A percentile compares a stretch with the other conserved stretches of the same genome.
phyloP scores from a whole-genome alignment of 208 protist genomes.

The Phytomonas serpens region DNA sequence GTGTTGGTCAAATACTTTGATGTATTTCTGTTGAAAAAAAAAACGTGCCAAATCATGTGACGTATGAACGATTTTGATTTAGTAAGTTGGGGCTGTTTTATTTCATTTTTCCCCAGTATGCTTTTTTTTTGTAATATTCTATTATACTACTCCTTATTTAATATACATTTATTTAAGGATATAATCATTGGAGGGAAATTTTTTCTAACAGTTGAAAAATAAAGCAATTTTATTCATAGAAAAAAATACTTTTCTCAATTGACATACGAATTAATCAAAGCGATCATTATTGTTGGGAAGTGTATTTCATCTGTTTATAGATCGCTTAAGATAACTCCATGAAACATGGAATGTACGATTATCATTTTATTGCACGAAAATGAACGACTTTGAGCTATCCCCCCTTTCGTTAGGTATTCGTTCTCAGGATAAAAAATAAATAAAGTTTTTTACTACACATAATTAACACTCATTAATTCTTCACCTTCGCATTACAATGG shows the following conservation, averaged over 20 bases:
- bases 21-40: conserved; percentile 5
- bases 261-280: not conserved
- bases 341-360: not conserved
- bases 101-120: conserved; percentile 6
- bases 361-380: not conserved
- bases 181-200: not conserved
- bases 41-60: not conserved
- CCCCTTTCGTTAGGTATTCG: not conserved
- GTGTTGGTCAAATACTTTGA: conserved; percentile 9
- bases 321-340: not conserved
- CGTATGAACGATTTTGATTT: not conserved
- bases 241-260: not conserved
- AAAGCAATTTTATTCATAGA: not conserved
- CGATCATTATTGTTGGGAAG: not conserved
- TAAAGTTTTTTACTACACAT: not conserved
- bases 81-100: not conserved
- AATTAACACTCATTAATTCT: not conserved
- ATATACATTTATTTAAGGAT: not conserved
- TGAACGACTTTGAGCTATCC: not conserved
- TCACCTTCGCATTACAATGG: not conserved
- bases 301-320: not conserved
- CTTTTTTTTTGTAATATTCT: conserved; percentile 5
- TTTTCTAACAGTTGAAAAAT: not conserved
- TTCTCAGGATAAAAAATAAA: not conserved
- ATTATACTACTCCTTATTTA: conserved; percentile 1